Evolutionary conservation across 208 protist genomes (phyloP).

Genomic region (Acanthamoeba triangularis): DNA sequence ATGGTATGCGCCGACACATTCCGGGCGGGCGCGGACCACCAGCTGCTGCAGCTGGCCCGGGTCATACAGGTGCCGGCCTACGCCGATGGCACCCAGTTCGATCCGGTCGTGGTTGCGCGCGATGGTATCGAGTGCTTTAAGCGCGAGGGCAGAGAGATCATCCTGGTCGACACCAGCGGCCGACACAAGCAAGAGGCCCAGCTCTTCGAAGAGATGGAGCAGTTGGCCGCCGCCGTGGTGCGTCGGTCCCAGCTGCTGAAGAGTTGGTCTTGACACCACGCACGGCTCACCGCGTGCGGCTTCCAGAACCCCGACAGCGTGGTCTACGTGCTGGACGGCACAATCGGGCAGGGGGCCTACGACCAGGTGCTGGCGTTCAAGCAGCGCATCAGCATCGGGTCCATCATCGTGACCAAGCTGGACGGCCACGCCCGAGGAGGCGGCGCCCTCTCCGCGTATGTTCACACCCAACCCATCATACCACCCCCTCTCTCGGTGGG

Average conservation of each 20-base stretch:
- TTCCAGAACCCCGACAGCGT: constrained; percentile 96
- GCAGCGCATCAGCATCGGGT: constrained; percentile 95
- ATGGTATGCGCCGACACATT: constrained; percentile 99
- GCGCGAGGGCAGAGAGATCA: constrained; percentile 94
- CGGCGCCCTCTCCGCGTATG: constrained; percentile 96
- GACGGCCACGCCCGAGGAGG: constrained; percentile 99
- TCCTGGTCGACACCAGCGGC: constrained; percentile 99
- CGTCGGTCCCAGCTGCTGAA: neutral
- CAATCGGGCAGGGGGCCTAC: constrained; percentile 97
- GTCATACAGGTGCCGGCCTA: constrained; percentile 99
- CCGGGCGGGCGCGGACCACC: constrained; percentile 97
- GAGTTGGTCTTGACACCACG: too few relatives aligned
- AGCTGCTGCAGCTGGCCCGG: constrained; percentile 98
- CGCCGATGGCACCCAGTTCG: constrained; percentile 93
- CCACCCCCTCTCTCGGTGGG: too few relatives aligned
- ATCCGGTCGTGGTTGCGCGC: constrained; percentile 97
- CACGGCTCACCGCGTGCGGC: too few relatives aligned
- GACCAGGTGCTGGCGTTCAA: constrained; percentile 94
- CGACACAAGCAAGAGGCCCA: constrained; percentile 98
- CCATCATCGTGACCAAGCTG: constrained; percentile 99
- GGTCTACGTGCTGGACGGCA: constrained; percentile 98
- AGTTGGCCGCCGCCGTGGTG: constrained; percentile 87
- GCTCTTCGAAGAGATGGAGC: constrained; percentile 99
- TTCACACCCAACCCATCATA: neutral
- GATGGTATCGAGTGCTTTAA: constrained; percentile 98